Percentiles rank a stretch among this genome's conserved stretches.
Evolutionary conservation across 306 rosid genomes (phyloP).

Genomic region (Mucuna pruriens): DNA sequence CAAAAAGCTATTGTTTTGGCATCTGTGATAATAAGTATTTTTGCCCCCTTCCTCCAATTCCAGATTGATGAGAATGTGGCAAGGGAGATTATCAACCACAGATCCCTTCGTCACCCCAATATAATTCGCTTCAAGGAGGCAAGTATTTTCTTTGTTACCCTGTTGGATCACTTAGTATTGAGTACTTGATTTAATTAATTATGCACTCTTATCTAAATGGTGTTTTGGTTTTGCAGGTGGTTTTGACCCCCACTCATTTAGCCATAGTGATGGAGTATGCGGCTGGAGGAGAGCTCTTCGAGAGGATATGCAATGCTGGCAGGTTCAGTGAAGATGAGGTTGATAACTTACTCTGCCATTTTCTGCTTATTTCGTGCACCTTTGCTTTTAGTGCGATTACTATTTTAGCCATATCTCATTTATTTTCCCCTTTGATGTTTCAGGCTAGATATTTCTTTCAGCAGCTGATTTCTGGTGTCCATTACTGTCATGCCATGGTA

Average conservation of each 20-base stretch:
- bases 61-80: slow-evolving; percentile 88
- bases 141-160: slow-evolving; percentile 31
- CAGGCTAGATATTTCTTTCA: slow-evolving; percentile 87
- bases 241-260: slow-evolving; percentile 74
- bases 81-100: slow-evolving; percentile 78
- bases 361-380: not conserved
- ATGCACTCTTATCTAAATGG: not conserved
- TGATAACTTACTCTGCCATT: slow-evolving; percentile 13
- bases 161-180: slow-evolving; percentile 21
- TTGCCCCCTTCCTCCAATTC: not conserved
- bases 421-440: slow-evolving; percentile 24
- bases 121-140: slow-evolving; percentile 86
- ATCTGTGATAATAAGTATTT: not conserved
- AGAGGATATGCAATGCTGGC: slow-evolving; percentile 78
- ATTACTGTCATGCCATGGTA: slow-evolving; percentile 76
- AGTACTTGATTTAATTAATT: not conserved
- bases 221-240: slow-evolving; percentile 54
- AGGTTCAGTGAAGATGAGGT: slow-evolving; percentile 87
- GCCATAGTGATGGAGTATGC: slow-evolving; percentile 84
- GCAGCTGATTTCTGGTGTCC: slow-evolving; percentile 79
- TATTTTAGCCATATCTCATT: slow-evolving; percentile 14
- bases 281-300: slow-evolving; percentile 80
- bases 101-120: slow-evolving; percentile 79
- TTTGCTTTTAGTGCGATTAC: slow-evolving; percentile 2
- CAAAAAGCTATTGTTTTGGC: slow-evolving; percentile 27